Evolutionary conservation across 805 yeast species (phyloP).

Genomic region (Candida ipomoeae): DNA sequence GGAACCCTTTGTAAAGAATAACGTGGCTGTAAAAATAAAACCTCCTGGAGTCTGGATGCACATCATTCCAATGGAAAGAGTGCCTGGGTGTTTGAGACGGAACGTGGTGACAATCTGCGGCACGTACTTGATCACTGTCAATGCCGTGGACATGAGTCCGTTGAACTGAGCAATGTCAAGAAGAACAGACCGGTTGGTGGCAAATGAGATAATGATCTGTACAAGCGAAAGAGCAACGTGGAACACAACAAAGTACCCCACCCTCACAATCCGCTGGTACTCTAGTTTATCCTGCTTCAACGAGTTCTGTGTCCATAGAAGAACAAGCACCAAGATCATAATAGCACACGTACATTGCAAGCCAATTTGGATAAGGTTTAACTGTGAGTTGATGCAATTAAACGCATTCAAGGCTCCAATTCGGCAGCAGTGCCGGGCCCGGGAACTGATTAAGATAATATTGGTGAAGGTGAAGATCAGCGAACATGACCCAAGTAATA

Average conservation of each 20-base stretch:
- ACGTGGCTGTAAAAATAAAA: slow-evolving; percentile 67
- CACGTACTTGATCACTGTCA: slow-evolving; percentile 68
- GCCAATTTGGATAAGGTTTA: slow-evolving; percentile 65
- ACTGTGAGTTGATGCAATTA: slow-evolving; percentile 62
- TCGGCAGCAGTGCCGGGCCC: slow-evolving; percentile 61
- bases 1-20: slow-evolving; percentile 68
- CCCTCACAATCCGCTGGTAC: slow-evolving; percentile 36
- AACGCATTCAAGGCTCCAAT: slow-evolving; percentile 41
- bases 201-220: slow-evolving; percentile 33
- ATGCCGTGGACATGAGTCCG: slow-evolving; percentile 60
- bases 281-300: slow-evolving; percentile 45
- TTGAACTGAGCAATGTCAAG: slow-evolving; percentile 49
- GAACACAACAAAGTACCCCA: slow-evolving; percentile 37
- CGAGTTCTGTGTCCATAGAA: slow-evolving; percentile 43
- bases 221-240: slow-evolving; percentile 34
- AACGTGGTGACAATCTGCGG: slow-evolving; percentile 78
- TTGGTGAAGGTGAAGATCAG: slow-evolving; percentile 67
- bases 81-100: slow-evolving; percentile 69
- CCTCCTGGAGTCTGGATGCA: slow-evolving; percentile 89
- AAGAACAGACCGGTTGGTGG: slow-evolving; percentile 21
- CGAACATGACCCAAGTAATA: slow-evolving; percentile 66
- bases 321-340: slow-evolving; percentile 52
- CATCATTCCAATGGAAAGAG: slow-evolving; percentile 78
- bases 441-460: slow-evolving; percentile 54
- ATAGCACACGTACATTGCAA: slow-evolving; percentile 59